Percentiles rank a stretch among this genome's conserved stretches.
Evolutionary conservation across 805 yeast species (phyloP).

Genomic region (Pichia paraexigua): DNA sequence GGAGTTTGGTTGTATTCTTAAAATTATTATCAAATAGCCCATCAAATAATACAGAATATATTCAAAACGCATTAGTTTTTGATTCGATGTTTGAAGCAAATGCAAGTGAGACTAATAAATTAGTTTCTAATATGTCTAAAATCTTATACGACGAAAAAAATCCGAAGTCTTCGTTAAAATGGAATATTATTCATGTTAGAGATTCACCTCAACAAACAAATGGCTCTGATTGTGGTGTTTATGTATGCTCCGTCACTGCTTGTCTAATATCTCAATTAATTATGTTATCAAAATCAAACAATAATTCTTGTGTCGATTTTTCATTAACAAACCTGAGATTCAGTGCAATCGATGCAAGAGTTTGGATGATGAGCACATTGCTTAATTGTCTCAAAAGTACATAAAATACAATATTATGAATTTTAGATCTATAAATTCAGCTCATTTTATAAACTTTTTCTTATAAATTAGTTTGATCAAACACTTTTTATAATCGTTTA

Average conservation of each 20-base stretch:
- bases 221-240: slow-evolving; percentile 61
- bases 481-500: background rate
- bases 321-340: slow-evolving; percentile 32
- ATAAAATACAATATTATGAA: background rate
- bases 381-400: slow-evolving; percentile 20
- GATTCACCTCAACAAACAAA: slow-evolving; percentile 52
- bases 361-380: slow-evolving; percentile 33
- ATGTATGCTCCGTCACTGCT: slow-evolving; percentile 32
- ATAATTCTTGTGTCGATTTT: background rate
- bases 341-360: slow-evolving; percentile 42
- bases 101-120: slow-evolving; percentile 27
- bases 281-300: slow-evolving; percentile 17
- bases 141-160: slow-evolving; percentile 18
- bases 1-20: slow-evolving; percentile 54
- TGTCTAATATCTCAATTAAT: slow-evolving; percentile 29
- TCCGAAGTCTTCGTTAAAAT: slow-evolving; percentile 1
- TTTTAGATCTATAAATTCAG: background rate
- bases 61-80: slow-evolving; percentile 42
- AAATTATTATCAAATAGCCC: background rate
- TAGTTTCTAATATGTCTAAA: slow-evolving; percentile 26
- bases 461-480: too few species aligned
- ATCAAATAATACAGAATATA: slow-evolving; percentile 29
- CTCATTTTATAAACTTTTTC: too few species aligned
- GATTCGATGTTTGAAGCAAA: slow-evolving; percentile 51
- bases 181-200: slow-evolving; percentile 4